Conservation (phyloP, 192 early-diverging fungal species). For the Entrophospora sp. region DNA sequence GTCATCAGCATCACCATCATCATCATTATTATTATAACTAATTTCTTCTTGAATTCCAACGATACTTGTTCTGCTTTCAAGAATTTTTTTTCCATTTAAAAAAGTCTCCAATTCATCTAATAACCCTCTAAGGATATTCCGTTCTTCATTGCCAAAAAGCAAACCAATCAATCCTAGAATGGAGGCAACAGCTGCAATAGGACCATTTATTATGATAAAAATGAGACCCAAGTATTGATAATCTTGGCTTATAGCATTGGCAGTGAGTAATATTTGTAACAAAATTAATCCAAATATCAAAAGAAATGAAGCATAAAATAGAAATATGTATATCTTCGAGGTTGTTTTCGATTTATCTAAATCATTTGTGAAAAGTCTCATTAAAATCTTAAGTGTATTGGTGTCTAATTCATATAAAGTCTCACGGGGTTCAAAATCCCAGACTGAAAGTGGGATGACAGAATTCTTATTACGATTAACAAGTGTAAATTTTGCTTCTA, state of each 20-base stretch:
- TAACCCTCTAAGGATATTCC: neutral
- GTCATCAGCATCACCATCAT: no score
- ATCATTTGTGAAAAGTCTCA: neutral
- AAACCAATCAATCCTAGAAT: constrained; percentile 16
- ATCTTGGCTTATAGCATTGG: neutral
- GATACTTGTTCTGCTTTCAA: constrained; percentile 12
- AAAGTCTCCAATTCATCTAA: constrained; percentile 14
- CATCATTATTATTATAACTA: no score
- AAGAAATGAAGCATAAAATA: constrained; percentile 2
- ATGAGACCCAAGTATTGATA: no score
- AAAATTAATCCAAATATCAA: neutral
- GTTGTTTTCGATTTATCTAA: neutral
- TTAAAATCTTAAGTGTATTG: neutral
- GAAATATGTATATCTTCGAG: neutral
- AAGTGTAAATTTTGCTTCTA: constrained; percentile 35
- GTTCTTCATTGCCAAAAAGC: constrained; percentile 12
- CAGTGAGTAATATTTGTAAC: neutral
- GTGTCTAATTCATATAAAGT: constrained; percentile 3
- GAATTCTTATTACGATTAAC: constrained; percentile 16
- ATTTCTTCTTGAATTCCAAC: neutral
- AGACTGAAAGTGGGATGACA: constrained; percentile 16
- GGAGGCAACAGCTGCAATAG: neutral
- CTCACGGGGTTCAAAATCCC: constrained; percentile 6
- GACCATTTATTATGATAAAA: neutral
- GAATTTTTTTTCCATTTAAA: constrained; percentile 12